A percentile compares a stretch with the other conserved stretches of the same genome.
Evolutionary conservation across 1,284 basidiomycete species (phyloP).

Genomic region (Megacollybia platyphylla): DNA sequence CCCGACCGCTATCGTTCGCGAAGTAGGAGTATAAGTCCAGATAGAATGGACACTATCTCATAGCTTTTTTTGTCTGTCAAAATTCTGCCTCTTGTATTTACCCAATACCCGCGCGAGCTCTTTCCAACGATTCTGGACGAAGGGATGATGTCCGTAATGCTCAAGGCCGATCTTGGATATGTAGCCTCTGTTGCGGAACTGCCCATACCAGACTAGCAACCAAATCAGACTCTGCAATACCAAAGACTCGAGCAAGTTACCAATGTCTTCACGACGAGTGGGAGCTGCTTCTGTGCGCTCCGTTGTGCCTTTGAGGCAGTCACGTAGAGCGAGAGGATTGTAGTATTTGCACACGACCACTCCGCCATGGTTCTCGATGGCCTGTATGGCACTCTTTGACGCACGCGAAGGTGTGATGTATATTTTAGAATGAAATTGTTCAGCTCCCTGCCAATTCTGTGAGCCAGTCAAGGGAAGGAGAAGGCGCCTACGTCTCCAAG

Average conservation of each 20-base stretch:
- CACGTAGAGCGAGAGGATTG: constrained; percentile 74
- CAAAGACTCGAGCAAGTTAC: constrained; percentile 28
- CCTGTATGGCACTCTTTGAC: constrained; percentile 75
- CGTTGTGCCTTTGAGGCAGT: constrained; percentile 64
- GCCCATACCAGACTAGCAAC: constrained; percentile 62
- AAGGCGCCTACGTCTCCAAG: constrained; percentile 55
- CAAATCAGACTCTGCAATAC: not conserved
- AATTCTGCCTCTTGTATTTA: constrained; percentile 45
- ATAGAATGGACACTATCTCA: constrained; percentile 31
- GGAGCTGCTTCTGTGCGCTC: constrained; percentile 67
- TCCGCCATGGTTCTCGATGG: constrained; percentile 77
- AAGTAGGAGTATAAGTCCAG: constrained; percentile 48
- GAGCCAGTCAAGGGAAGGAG: constrained; percentile 3
- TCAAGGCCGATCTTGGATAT: constrained; percentile 43
- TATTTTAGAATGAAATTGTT: constrained; percentile 62
- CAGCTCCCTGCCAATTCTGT: constrained; percentile 36
- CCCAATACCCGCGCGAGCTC: constrained; percentile 47
- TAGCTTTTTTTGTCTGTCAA: constrained; percentile 31
- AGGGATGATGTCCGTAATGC: constrained; percentile 39
- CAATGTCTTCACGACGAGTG: constrained; percentile 74
- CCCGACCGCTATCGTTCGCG: constrained; percentile 33
- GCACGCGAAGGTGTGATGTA: constrained; percentile 80
- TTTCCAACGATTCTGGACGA: constrained; percentile 59
- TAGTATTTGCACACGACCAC: constrained; percentile 87
- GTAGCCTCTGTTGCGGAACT: constrained; percentile 62